These are phyloP conservation scores for Houttuynia cordata DNA, from an alignment of 164 flowering plant genomes.

Conservation along the genomic window DNA sequence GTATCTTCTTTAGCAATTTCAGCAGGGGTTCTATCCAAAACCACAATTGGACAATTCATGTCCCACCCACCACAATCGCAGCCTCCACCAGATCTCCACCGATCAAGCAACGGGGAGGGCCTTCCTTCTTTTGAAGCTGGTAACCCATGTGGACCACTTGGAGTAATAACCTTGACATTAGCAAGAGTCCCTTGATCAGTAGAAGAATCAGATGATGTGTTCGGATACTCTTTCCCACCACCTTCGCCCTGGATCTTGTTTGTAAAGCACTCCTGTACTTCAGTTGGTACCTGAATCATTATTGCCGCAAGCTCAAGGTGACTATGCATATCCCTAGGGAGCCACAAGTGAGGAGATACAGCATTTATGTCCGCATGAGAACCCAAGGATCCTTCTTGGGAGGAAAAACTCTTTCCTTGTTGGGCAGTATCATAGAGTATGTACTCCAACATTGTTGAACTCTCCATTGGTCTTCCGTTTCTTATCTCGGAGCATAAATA, in stretches of 20 bases:
- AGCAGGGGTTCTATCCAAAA: conserved; percentile 29
- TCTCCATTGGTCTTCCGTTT: conserved; percentile 27
- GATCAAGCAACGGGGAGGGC: conserved; percentile 65
- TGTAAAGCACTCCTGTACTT: conserved; percentile 59
- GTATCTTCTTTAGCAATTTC: conserved; percentile 18
- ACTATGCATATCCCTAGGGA: conserved; percentile 40
- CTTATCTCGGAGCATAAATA: conserved; percentile 44
- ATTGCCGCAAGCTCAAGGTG: conserved; percentile 69
- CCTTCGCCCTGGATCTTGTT: conserved; percentile 21
- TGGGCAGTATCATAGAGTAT: conserved; percentile 64
- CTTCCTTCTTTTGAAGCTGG: conserved; percentile 35
- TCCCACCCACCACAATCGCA: conserved; percentile 99
- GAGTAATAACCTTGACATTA: conserved; percentile 54
- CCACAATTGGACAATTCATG: conserved; percentile 68
- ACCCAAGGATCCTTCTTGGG: conserved; percentile 14
- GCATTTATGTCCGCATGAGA: conserved; percentile 12
- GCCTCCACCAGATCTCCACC: conserved; percentile 89
- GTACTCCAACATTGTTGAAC: conserved; percentile 69
- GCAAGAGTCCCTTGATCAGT: conserved; percentile 18
- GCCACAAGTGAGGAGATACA: conserved; percentile 31
- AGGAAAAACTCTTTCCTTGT: conserved; percentile 26
- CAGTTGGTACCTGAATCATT: conserved; percentile 52
- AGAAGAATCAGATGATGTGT: conserved; percentile 18
- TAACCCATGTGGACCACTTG: conserved; percentile 70
- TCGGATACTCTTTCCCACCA: conserved; percentile 8